Base-by-base conservation (phyloP, 2,329 filamentous ascomycete species). In the Colletotrichum incanum region DNA sequence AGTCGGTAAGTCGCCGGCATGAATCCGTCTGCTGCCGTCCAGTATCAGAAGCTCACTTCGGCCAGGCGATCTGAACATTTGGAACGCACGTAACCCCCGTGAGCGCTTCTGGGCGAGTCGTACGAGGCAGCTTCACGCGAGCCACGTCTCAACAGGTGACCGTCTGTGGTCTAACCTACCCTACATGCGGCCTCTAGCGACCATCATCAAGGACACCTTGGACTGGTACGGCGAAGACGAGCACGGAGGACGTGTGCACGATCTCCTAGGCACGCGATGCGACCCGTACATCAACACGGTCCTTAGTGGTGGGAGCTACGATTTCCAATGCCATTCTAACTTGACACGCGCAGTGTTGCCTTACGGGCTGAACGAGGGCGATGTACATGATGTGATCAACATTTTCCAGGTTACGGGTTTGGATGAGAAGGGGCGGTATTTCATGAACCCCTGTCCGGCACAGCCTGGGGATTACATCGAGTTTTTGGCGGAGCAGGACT, bases 321-420 rank as follows among this genome's bases (percentile, higher is more conserved):
- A 96, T 80, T 96, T 89, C 80, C 93, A 96, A 79, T 97, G 94
- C 80, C 94, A 96, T 78, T 94, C 92, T 1, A 97, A 97, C 79
- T 87, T 97, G 14, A 90, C 90, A 1, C 89, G 94, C 5, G 93
- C 94, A 0, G 89, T 96, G 2, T 73, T 91, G 1, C 91, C 92
- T 0, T 91, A 86, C 73, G 93, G 93, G 0, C 80, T 96, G 52
- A 87, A 85, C 6, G 94, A 96, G 81, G 84, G 85, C 39, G 93
- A 96, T 78, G 90, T 96, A 1, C 94, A 97, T 77, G 94, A 97
- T 79, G 94, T 97, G 0, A 86, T 97, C 65, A 97, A 97, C 77
- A 86, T 97, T 3, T 96, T 97, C 79, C 94, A 97, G 80, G 93
- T 95, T 8, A 96, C 94, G 0, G 93, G 94, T 0, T 79, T 96